phyloP scores from a whole-genome alignment of 257 asterid species.

The Solanum piurae region DNA sequence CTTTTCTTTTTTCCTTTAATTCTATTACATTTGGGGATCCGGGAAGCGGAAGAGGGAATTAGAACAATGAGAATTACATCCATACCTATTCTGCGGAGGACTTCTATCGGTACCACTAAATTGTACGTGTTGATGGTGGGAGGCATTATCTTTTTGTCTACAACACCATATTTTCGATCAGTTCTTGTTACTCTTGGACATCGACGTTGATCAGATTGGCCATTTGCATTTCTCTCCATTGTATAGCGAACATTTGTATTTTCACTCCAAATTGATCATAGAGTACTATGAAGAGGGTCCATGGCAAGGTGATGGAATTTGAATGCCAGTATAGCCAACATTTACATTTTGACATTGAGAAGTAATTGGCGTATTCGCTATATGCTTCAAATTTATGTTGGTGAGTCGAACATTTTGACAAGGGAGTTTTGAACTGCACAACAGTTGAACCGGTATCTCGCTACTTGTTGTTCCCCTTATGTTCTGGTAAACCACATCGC shows the following conservation, averaged over 20 bases:
- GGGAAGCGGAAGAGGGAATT: background rate
- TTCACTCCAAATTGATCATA: background rate
- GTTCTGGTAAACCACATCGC: constrained; percentile 39
- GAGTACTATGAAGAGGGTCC: background rate
- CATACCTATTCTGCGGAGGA: background rate
- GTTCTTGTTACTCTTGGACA: background rate
- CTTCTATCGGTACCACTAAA: background rate
- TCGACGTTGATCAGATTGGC: background rate
- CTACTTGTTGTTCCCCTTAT: constrained; percentile 44
- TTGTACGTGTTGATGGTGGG: background rate
- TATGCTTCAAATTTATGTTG: constrained; percentile 29
- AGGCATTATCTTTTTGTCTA: background rate
- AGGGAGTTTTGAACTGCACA: constrained; percentile 41
- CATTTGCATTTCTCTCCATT: background rate
- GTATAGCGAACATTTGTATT: background rate
- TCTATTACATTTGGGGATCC: background rate
- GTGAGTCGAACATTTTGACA: constrained; percentile 34
- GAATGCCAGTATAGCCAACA: constrained; percentile 27
- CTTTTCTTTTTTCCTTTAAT: background rate
- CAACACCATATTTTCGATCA: background rate
- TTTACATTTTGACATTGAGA: constrained; percentile 34
- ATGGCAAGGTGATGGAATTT: constrained; percentile 36
- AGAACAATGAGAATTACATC: background rate
- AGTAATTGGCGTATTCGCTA: background rate
- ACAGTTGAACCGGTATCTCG: constrained; percentile 21